Base-by-base conservation (phyloP, 2,329 filamentous ascomycete species). In the Arthroderma sp. region DNA sequence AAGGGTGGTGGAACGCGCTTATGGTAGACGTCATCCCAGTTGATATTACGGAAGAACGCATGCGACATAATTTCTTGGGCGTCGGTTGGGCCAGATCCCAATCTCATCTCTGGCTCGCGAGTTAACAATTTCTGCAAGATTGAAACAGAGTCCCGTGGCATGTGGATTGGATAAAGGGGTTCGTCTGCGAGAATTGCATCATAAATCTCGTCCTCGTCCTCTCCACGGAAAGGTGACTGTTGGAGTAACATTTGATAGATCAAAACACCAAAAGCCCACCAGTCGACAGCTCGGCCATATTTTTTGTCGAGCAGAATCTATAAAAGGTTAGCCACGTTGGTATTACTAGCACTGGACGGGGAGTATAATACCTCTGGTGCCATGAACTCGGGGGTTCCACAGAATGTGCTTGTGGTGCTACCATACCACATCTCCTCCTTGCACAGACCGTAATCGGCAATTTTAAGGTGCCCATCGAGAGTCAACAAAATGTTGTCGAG, bases 401-500 rank as follows among this genome's bases (percentile, higher is more conserved):
- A 98, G 77, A 98, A 98, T 6, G 93, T 98, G 74, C 91, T 91
- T 0, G 93, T 98, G 1, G 88, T 96, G 57, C 88, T 91, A 44
- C 90, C 90, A 69, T 94, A 98, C 91, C 91, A 98, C 93, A 98
- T 98, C 66, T 98, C 91, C 70, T 98, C 93, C 74, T 98, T 98
- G 77, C 94, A 98, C 53, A 98, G 82, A 82, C 93, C 93, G 71
- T 95, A 98, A 79, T 98, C 93, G 56, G 82, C 93, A 78, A 98
- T 90, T 79, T 97, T 97, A 78, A 98, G 95, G 71, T 98, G 93
- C 25, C 93, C 93, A 68, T 98, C 93, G 49, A 95, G 79, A 1
- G 90, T 94, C 67, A 98, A 78, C 51, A 98, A 80, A 68, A 98
- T 98, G 71, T 98, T 88, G 72, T 88, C 85, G 59, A 88, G 78